These are phyloP conservation scores for Scleromitrula shiraiana DNA, from an alignment of 2,329 filamentous ascomycete species.

Conservation along the genomic window DNA sequence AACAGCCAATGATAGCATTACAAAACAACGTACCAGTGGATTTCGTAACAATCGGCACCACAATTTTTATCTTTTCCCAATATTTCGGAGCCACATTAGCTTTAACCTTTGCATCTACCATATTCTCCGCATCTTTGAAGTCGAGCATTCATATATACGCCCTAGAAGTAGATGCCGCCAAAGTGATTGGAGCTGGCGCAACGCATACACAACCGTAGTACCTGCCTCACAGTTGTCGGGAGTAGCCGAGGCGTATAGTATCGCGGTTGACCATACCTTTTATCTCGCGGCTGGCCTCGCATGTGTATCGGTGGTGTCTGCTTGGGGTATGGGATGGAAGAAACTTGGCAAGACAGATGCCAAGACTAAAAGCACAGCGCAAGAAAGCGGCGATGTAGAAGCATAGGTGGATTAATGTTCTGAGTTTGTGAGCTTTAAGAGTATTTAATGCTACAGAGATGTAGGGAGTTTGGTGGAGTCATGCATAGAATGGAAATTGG, in stretches of 20 bases:
- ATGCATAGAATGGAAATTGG: no score
- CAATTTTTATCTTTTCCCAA: background rate
- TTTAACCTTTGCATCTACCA: background rate
- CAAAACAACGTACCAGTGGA: background rate
- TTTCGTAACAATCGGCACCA: background rate
- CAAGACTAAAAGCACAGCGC: no score
- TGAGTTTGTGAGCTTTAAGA: no score
- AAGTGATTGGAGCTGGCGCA: background rate
- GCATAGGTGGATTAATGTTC: no score
- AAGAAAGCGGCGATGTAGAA: no score
- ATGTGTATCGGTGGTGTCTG: background rate
- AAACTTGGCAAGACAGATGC: background rate
- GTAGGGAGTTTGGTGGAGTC: no score
- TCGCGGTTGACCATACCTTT: background rate
- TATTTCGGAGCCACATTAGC: background rate
- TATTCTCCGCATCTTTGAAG: background rate
- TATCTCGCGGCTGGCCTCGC: background rate
- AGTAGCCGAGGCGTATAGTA: background rate
- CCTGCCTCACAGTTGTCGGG: background rate
- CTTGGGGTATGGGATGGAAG: background rate
- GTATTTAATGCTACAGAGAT: no score
- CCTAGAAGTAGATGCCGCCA: background rate
- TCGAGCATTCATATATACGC: background rate
- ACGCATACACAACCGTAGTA: background rate
- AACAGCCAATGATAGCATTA: background rate